phyloP scores from a whole-genome alignment of 1,284 basidiomycete genomes.

The Tilletiaria anomala region DNA sequence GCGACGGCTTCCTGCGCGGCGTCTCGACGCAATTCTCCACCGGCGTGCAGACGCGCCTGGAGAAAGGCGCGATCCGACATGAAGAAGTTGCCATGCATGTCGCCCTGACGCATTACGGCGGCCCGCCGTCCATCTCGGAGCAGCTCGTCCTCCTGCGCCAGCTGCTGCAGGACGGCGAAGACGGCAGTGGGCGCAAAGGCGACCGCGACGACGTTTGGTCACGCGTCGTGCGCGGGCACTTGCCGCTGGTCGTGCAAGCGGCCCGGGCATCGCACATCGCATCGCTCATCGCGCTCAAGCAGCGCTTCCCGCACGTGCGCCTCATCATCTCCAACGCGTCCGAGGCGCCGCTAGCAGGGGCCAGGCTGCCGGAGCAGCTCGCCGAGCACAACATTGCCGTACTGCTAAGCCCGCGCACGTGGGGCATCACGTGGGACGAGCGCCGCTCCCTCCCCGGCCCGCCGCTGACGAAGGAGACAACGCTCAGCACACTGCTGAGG shows the following conservation, averaged over 20 bases:
- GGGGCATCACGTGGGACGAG: constrained; percentile 55
- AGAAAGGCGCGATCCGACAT: constrained; percentile 51
- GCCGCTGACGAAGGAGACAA: constrained; percentile 54
- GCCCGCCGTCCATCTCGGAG: constrained; percentile 50
- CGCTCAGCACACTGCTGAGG: constrained; percentile 50
- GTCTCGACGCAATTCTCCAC: constrained; percentile 20
- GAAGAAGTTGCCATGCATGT: constrained; percentile 60
- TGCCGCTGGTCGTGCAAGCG: constrained; percentile 57
- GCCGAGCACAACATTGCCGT: constrained; percentile 56
- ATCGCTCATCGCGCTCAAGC: constrained; percentile 57
- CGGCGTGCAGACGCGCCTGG: constrained; percentile 41
- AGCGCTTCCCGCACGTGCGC: constrained; percentile 52
- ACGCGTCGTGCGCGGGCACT: constrained; percentile 41
- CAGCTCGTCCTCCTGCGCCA: constrained; percentile 57
- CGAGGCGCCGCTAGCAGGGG: constrained; percentile 51
- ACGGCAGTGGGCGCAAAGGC: constrained; percentile 47
- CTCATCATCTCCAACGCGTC: constrained; percentile 54
- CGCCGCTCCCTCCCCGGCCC: constrained; percentile 58
- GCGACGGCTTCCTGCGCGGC: constrained; percentile 47
- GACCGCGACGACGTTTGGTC: constrained; percentile 38
- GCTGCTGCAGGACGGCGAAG: constrained; percentile 44
- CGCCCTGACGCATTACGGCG: constrained; percentile 44
- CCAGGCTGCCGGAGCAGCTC: constrained; percentile 56
- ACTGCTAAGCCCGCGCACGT: constrained; percentile 53
- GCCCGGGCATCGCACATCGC: constrained; percentile 61